Base-by-base conservation (phyloP, 352 stramenopile species). In the Blastocystis sp. region DNA sequence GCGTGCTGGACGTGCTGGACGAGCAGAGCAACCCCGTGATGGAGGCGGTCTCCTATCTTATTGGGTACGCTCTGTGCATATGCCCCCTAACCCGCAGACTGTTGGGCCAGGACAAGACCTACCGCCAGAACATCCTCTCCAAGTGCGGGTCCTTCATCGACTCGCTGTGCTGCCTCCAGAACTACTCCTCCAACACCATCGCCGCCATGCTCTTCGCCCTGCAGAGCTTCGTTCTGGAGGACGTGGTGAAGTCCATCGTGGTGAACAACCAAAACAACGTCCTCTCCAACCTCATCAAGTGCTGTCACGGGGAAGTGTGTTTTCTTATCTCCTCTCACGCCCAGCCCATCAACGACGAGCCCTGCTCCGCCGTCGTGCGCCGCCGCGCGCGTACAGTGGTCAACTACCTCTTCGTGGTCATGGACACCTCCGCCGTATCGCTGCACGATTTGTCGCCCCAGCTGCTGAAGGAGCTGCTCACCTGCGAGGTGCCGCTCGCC, bases 171-270 rank as follows among this genome's bases (percentile, higher is more conserved):
- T 28, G 53, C 4, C n/a, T 84, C 3, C 10, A 69, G 5, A 1
- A 23, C 2, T 70, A 84, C 66, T 59, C 74, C 38, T 38, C 40
- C n/a, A 38, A 48, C 40, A 84, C 74, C 21, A 19, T 67, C 10
- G 56, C 74, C n/a, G 74, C 48, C 9, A 84, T 84, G 74, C 74
- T 84, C 11, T 84, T 84, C 41, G 74, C 74, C 23, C 74, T 84
- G 2, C 74, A 84, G 56, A 84, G 74, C 45, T 67, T 69, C 48
- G 34, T 84, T 5, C 45, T 84, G 5, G 52, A 45, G 7, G 52
- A 48, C 28, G n/a, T 60, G 38, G 56, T 28, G 2, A 84, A 84
- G 74, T 41, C 40, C 11, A 52, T 52, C 17, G 21, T 84, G 10
- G 52, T 84, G 10, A 53, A 84, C 0, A 84, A 84, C 48, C 64